Evolutionary conservation across 106 monocot genomes (phyloP).

Genomic region (Amphibolis antarctica): DNA sequence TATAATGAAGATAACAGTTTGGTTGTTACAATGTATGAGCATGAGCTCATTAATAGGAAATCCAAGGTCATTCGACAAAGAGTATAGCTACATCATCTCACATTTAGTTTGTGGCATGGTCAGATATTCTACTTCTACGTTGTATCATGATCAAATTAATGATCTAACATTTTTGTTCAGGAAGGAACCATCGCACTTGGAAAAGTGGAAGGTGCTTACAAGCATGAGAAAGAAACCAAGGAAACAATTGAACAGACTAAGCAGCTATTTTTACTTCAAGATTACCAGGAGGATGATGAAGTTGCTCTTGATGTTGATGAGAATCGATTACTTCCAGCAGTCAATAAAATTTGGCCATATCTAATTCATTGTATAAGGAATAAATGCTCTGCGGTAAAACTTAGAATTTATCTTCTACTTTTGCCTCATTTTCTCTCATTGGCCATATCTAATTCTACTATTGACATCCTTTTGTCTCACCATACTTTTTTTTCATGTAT

Average conservation of each 20-base stretch:
- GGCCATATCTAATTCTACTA: no score
- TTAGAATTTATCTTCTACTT: background rate
- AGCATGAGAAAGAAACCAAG: slow-evolving; percentile 59
- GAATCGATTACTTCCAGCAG: slow-evolving; percentile 68
- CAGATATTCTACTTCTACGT: no score
- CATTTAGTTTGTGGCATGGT: no score
- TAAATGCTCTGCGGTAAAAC: slow-evolving; percentile 63
- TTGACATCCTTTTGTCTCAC: no score
- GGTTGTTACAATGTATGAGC: no score
- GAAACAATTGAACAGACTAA: slow-evolving; percentile 23
- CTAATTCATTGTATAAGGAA: slow-evolving; percentile 73
- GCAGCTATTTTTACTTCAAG: slow-evolving; percentile 7
- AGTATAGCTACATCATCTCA: no score
- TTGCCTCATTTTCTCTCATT: no score
- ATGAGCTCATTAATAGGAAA: no score
- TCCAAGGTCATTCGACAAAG: no score
- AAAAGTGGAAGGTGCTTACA: slow-evolving; percentile 80
- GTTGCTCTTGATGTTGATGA: slow-evolving; percentile 13
- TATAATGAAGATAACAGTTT: no score
- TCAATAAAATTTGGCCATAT: slow-evolving; percentile 93
- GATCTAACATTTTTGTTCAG: slow-evolving; percentile 29
- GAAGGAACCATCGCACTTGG: slow-evolving; percentile 48
- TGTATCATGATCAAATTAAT: no score
- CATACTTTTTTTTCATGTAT: no score
- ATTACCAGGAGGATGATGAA: slow-evolving; percentile 7